Percentiles rank a stretch among this genome's conserved stretches.
Conservation (phyloP, 306 rosid species). For the Citrullus mucosospermus region DNA sequence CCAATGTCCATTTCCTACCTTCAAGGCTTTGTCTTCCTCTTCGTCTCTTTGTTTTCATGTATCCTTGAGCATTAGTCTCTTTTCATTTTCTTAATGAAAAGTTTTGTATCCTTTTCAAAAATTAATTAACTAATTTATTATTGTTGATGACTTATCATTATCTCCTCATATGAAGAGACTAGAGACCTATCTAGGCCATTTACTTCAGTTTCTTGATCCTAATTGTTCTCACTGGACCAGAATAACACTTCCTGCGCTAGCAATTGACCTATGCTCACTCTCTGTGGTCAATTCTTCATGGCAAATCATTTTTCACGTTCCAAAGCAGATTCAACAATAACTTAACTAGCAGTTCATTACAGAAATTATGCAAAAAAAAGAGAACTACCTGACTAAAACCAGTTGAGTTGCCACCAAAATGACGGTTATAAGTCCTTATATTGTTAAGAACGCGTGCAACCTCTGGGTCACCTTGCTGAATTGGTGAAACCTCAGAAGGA, state of each 20-base stretch:
- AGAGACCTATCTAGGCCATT: no score
- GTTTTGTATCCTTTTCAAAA: no score
- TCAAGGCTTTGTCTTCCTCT: no score
- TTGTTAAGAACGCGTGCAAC: slow-evolving; percentile 26
- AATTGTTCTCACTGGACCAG: neutral
- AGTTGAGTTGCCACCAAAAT: slow-evolving; percentile 35
- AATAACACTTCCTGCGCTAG: neutral
- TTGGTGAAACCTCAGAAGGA: slow-evolving; percentile 31
- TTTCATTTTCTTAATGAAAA: no score
- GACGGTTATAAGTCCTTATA: slow-evolving; percentile 46
- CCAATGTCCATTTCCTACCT: no score
- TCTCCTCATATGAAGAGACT: no score
- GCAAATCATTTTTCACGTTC: neutral
- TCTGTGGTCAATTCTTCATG: neutral
- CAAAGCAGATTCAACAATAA: neutral
- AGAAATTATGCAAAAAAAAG: neutral
- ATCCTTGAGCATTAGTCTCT: no score
- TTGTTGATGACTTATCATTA: no score
- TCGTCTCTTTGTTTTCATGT: no score
- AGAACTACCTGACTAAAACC: slow-evolving; percentile 38
- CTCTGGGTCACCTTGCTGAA: slow-evolving; percentile 28
- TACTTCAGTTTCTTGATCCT: neutral
- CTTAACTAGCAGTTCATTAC: neutral
- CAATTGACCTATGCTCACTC: neutral
- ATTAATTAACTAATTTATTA: no score